These are phyloP conservation scores for Meyerozyma athensensis DNA, from an alignment of 1,139 yeast species.

Conservation along the genomic window DNA sequence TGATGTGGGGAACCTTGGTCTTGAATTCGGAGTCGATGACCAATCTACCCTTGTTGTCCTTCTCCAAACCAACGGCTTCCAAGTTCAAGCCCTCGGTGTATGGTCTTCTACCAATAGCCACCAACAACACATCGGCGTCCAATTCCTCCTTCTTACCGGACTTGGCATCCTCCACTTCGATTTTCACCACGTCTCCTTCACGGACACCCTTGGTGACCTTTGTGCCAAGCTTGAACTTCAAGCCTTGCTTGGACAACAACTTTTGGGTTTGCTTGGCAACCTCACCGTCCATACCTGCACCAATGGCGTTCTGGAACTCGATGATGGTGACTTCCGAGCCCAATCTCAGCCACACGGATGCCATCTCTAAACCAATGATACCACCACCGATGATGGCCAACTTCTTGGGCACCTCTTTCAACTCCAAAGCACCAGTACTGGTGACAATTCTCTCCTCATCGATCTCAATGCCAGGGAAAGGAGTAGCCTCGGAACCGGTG, in stretches of 20 bases:
- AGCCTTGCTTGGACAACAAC: conserved; percentile 88
- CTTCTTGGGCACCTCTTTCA: conserved; percentile 87
- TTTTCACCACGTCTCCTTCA: conserved; percentile 81
- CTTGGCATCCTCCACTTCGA: conserved; percentile 88
- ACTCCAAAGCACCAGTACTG: conserved; percentile 85
- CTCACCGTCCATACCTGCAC: conserved; percentile 96
- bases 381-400: conserved; percentile 98
- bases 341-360: conserved; percentile 92
- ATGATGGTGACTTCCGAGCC: conserved; percentile 94
- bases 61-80: conserved; percentile 84
- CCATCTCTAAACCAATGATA: conserved; percentile 99
- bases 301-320: conserved; percentile 87
- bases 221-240: conserved; percentile 87
- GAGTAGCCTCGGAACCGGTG: conserved; percentile 97
- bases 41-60: conserved; percentile 86
- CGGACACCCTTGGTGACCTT: conserved; percentile 85
- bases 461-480: conserved; percentile 96
- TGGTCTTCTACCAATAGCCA: conserved; percentile 99
- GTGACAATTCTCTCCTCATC: conserved; percentile 98
- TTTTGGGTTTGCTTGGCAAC: conserved; percentile 87
- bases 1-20: conserved; percentile 88
- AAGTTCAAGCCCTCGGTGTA: conserved; percentile 86
- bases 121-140: conserved; percentile 89
- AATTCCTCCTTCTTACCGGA: conserved; percentile 73
- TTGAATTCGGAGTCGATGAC: conserved; percentile 92